phyloP scores from a whole-genome alignment of 2,329 filamentous ascomycete species.

The Colletotrichum gloeosporioides region DNA sequence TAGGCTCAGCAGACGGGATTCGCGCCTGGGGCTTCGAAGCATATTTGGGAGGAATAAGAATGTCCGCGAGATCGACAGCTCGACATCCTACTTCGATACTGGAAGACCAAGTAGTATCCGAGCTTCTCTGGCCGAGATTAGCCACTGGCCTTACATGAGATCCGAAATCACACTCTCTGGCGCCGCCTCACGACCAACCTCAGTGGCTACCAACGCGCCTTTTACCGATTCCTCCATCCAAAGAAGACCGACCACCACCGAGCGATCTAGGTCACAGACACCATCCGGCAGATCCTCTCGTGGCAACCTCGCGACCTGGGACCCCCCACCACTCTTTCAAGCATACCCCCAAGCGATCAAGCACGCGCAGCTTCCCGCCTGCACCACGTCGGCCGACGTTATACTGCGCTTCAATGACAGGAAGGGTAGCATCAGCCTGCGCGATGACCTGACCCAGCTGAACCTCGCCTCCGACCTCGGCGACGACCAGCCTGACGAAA shows the following conservation, averaged over 20 bases:
- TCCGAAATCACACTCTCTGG: constrained; percentile 13
- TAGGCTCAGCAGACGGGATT: constrained; percentile 53
- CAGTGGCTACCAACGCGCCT: constrained; percentile 6
- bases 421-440: constrained; percentile 44
- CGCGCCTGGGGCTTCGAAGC: constrained; percentile 54
- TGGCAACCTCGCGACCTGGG: constrained; percentile 56
- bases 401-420: constrained; percentile 67
- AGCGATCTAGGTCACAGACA: constrained; percentile 1
- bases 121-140: constrained; percentile 51
- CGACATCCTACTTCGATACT: constrained; percentile 32
- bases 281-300: constrained; percentile 22
- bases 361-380: constrained; percentile 72
- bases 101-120: constrained; percentile 45
- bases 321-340: constrained; percentile 81
- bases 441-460: constrained; percentile 36
- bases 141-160: constrained; percentile 44
- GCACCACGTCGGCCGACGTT: constrained; percentile 70
- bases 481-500: constrained; percentile 36
- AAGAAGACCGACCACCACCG: constrained; percentile 6
- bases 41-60: constrained; percentile 55
- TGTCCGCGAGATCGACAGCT: constrained; percentile 37
- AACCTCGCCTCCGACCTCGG: constrained; percentile 23
- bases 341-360: constrained; percentile 85
- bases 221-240: constrained; percentile 9
- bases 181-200: neutral